These are phyloP conservation scores for Beverwykella pulmonaria DNA, from an alignment of 495 filamentous ascomycete species.

Conservation along the genomic window DNA sequence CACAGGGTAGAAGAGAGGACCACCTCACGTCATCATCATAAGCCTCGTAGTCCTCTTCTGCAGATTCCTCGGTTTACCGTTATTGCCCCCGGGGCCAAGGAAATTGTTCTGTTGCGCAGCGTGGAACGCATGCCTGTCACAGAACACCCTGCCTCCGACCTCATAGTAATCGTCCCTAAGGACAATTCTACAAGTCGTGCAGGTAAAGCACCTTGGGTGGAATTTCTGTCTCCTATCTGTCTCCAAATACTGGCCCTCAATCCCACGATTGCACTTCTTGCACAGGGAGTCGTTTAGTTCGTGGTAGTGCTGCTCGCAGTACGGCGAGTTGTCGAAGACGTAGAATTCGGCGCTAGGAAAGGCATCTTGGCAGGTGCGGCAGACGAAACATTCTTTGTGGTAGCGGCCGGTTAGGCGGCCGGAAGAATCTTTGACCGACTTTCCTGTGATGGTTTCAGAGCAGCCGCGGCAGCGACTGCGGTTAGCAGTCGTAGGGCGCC, in stretches of 20 bases:
- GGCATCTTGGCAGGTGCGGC: slow-evolving; percentile 76
- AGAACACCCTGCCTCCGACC: slow-evolving; percentile 68
- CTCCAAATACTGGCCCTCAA: slow-evolving; percentile 95
- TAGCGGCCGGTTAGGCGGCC: slow-evolving; percentile 92
- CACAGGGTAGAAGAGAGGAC: not conserved
- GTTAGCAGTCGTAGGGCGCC: slow-evolving; percentile 34
- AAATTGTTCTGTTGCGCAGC: slow-evolving; percentile 54
- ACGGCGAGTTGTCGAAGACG: slow-evolving; percentile 81
- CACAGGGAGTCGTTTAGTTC: slow-evolving; percentile 85
- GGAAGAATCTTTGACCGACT: slow-evolving; percentile 91
- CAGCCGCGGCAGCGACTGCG: slow-evolving; percentile 88
- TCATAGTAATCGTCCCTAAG: slow-evolving; percentile 62
- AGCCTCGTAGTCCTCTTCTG: slow-evolving; percentile 82
- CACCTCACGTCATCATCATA: slow-evolving; percentile 69
- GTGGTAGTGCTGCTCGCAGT: slow-evolving; percentile 93
- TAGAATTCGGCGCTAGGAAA: slow-evolving; percentile 93
- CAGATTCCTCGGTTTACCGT: slow-evolving; percentile 44
- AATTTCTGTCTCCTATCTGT: slow-evolving; percentile 77
- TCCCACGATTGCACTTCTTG: slow-evolving; percentile 74
- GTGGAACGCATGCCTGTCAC: slow-evolving; percentile 80
- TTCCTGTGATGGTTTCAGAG: slow-evolving; percentile 75
- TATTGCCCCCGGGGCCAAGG: slow-evolving; percentile 37
- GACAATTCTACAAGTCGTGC: slow-evolving; percentile 54
- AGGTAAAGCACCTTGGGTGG: slow-evolving; percentile 84
- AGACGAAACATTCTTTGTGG: slow-evolving; percentile 92